Conservation (phyloP, 352 stramenopile genomes). For the Peronospora destructor region DNA sequence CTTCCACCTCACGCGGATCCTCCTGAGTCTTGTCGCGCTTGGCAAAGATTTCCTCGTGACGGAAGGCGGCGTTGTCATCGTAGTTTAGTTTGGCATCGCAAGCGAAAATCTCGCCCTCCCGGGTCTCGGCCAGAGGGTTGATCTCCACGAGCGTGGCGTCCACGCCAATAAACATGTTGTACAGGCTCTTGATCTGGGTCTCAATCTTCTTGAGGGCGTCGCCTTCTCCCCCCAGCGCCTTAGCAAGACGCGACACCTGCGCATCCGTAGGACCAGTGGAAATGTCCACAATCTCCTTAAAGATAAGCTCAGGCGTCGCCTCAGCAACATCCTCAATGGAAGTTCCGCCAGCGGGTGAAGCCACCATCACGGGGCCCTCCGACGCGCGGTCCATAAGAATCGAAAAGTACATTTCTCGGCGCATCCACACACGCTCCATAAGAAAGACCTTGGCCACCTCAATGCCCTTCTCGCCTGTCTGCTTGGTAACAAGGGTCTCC, state of each 20-base stretch:
- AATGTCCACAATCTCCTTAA: slow-evolving; percentile 94
- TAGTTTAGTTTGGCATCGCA: slow-evolving; percentile 99
- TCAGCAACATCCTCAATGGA: slow-evolving; percentile 96
- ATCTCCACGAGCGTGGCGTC: slow-evolving; percentile 98
- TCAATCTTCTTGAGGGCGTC: slow-evolving; percentile 52
- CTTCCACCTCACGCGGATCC: slow-evolving; percentile 93
- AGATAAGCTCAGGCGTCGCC: slow-evolving; percentile 89
- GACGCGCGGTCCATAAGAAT: slow-evolving; percentile 96
- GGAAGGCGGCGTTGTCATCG: slow-evolving; percentile 97
- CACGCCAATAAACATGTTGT: slow-evolving; percentile 93
- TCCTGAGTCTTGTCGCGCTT: slow-evolving; percentile 89
- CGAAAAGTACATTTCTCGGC: slow-evolving; percentile 96
- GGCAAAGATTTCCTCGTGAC: slow-evolving; percentile 92
- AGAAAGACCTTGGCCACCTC: slow-evolving; percentile 88
- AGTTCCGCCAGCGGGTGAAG: slow-evolving; percentile 89
- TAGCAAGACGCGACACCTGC: slow-evolving; percentile 68
- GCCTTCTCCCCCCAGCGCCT: slow-evolving; percentile 61
- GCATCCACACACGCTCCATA: slow-evolving; percentile 91
- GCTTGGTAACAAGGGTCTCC: slow-evolving; percentile 95
- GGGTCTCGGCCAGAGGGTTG: slow-evolving; percentile 97
- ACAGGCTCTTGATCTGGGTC: slow-evolving; percentile 85
- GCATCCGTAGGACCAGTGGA: slow-evolving; percentile 83
- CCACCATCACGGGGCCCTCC: slow-evolving; percentile 94
- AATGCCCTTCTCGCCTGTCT: slow-evolving; percentile 86
- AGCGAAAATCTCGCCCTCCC: slow-evolving; percentile 91